Evolutionary conservation across 1,139 yeast genomes (phyloP).

Genomic region (Taphrina betulina): DNA sequence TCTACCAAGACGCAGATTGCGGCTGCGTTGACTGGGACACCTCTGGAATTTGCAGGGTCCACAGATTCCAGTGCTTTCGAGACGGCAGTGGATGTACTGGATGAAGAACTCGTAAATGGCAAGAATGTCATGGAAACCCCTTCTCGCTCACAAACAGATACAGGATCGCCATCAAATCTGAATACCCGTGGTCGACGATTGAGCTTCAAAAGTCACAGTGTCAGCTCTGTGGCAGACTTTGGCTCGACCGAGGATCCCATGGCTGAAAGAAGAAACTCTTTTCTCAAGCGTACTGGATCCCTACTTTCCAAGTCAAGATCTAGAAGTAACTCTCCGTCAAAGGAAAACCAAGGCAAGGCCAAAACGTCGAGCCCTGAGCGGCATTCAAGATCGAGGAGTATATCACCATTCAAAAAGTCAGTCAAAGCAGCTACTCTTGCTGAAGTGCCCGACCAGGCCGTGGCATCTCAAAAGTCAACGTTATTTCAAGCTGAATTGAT

Average conservation of each 20-base stretch:
- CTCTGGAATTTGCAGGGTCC: neutral
- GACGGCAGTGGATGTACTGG: no score
- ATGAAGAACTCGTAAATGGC: no score
- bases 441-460: neutral
- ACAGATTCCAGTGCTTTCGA: neutral
- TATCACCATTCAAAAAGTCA: constrained; percentile 15
- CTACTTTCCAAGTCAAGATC: constrained; percentile 22
- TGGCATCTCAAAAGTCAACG: neutral
- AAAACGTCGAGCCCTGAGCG: neutral
- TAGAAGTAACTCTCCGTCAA: constrained; percentile 19
- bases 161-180: neutral
- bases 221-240: constrained; percentile 7
- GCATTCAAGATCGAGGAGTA: constrained; percentile 8
- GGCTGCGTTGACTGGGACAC: neutral
- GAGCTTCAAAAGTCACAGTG: constrained; percentile 26
- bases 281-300: constrained; percentile 14
- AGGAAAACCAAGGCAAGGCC: neutral
- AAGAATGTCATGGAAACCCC: neutral
- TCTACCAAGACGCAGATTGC: no score
- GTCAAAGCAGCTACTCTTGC: neutral
- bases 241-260: neutral
- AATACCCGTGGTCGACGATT: constrained; percentile 21
- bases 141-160: no score
- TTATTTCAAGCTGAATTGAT: constrained; percentile 19
- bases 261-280: constrained; percentile 4